phyloP scores from a whole-genome alignment of 805 yeast genomes.

The Tetrapisispora phaffii region DNA sequence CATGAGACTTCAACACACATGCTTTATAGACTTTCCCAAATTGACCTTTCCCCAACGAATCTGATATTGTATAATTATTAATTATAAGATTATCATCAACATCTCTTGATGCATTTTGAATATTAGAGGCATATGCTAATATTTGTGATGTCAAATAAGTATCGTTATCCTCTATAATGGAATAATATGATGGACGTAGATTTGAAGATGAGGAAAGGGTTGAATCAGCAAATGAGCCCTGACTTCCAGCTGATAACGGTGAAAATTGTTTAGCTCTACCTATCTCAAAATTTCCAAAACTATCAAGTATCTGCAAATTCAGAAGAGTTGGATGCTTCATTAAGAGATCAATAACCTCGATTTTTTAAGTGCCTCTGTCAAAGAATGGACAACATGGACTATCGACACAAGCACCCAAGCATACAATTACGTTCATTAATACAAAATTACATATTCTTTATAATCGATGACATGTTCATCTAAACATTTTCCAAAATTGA shows the following conservation, averaged over 20 bases:
- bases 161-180: conserved; percentile 12
- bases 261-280: neutral
- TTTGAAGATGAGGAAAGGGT: neutral
- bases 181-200: conserved; percentile 10
- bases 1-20: neutral
- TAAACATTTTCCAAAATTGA: too few species aligned
- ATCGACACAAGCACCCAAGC: too few species aligned
- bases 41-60: conserved; percentile 25
- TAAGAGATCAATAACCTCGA: neutral
- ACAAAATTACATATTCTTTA: too few species aligned
- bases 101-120: conserved; percentile 5
- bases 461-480: too few species aligned
- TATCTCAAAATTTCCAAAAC: neutral
- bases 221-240: neutral
- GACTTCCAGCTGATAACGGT: conserved; percentile 1
- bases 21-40: conserved; percentile 28
- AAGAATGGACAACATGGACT: neutral
- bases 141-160: conserved; percentile 5
- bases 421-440: too few species aligned
- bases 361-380: too few species aligned
- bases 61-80: conserved; percentile 12
- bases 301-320: neutral
- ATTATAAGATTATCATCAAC: conserved; percentile 3
- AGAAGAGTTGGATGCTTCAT: conserved; percentile 1
- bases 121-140: conserved; percentile 4